These are phyloP conservation scores for Lippia alba DNA, from an alignment of 305 asterid species.

Conservation along the genomic window DNA sequence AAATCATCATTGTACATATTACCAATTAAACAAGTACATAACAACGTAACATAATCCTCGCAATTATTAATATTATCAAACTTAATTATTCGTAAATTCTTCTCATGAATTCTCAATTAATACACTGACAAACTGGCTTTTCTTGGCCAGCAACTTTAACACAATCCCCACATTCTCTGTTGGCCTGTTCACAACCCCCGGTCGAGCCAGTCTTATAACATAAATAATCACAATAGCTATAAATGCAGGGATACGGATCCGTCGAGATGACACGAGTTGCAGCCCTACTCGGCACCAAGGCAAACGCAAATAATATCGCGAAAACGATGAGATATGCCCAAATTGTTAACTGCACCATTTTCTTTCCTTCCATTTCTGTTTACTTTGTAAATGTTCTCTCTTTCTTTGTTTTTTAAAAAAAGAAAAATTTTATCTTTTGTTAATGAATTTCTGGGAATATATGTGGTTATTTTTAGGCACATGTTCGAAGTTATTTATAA, in stretches of 20 bases:
- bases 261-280: background rate
- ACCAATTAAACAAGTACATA: too few species aligned
- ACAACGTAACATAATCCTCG: too few species aligned
- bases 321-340: slow-evolving; percentile 5
- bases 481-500: background rate
- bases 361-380: slow-evolving; percentile 16
- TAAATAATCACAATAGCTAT: slow-evolving; percentile 13
- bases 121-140: background rate
- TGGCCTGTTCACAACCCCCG: background rate
- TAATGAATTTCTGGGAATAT: background rate
- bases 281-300: slow-evolving; percentile 4
- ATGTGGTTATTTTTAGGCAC: background rate
- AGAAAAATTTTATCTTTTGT: background rate
- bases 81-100: too few species aligned
- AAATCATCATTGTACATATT: too few species aligned
- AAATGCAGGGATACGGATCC: slow-evolving; percentile 13
- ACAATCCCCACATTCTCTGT: slow-evolving; percentile 17
- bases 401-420: background rate
- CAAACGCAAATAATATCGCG: background rate
- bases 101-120: background rate
- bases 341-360: background rate
- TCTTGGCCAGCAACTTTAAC: background rate
- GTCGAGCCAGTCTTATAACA: slow-evolving; percentile 28
- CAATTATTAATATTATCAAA: too few species aligned
- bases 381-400: background rate